Evolutionary conservation across 306 rosid species (phyloP).

Genomic region (Malus sylvestris): DNA sequence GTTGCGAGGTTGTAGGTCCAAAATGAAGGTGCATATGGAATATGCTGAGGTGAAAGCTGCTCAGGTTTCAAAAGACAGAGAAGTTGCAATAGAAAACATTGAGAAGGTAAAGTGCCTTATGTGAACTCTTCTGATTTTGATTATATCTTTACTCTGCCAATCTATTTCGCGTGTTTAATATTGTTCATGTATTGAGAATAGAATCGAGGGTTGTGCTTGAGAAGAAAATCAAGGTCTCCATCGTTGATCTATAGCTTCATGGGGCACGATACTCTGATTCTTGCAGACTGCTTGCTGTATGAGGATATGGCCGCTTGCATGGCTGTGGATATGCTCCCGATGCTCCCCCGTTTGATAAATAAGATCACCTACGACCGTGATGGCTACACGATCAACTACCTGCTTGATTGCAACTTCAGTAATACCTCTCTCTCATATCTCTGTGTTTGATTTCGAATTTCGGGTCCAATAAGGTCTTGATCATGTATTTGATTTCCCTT

Average conservation of each 20-base stretch:
- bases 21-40: too few relatives aligned
- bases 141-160: too few relatives aligned
- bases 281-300: conserved; percentile 15
- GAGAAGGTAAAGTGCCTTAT: too few relatives aligned
- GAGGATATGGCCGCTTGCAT: conserved; percentile 67
- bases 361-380: conserved; percentile 86
- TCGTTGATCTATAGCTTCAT: conserved; percentile 91
- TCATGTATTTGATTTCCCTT: background rate
- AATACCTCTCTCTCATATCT: conserved; percentile 13
- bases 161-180: too few relatives aligned
- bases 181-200: too few relatives aligned
- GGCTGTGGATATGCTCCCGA: conserved; percentile 36
- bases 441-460: conserved; percentile 1
- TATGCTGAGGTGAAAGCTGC: conserved; percentile 41
- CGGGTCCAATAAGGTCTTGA: conserved; percentile 20
- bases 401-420: conserved; percentile 81
- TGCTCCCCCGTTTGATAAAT: conserved; percentile 79
- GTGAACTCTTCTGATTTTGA: too few relatives aligned
- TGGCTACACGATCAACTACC: conserved; percentile 86
- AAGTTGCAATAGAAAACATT: too few relatives aligned
- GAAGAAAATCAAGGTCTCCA: background rate
- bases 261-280: conserved; percentile 74
- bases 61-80: too few relatives aligned
- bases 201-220: too few relatives aligned
- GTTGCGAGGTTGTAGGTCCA: background rate